Conservation (phyloP, 2,329 filamentous ascomycete species). For the Neonectria neomacrospora region DNA sequence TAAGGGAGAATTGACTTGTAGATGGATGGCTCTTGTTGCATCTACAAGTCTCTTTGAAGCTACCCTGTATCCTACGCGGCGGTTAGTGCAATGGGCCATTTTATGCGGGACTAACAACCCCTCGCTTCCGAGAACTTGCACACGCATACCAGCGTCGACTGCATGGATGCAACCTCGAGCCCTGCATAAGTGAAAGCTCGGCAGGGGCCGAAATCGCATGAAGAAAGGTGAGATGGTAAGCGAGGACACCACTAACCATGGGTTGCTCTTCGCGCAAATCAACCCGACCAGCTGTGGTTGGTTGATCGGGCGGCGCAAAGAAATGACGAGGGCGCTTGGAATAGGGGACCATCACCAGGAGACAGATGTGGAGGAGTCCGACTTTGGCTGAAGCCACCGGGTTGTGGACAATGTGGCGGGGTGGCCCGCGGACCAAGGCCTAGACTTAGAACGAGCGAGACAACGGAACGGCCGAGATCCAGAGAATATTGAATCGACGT, state of each 20-base stretch:
- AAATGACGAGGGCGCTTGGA: slow-evolving; percentile 33
- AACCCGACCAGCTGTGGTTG: slow-evolving; percentile 22
- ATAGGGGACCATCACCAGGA: slow-evolving; percentile 34
- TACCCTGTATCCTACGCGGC: neutral
- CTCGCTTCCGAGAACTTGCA: neutral
- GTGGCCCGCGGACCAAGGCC: slow-evolving; percentile 13
- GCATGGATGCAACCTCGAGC: neutral
- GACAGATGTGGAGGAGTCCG: slow-evolving; percentile 31
- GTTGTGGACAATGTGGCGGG: slow-evolving; percentile 32
- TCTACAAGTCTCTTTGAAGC: neutral
- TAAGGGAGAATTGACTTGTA: neutral
- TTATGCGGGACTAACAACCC: neutral
- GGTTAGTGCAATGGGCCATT: neutral
- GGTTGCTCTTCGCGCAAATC: slow-evolving; percentile 5
- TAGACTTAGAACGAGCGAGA: slow-evolving; percentile 2
- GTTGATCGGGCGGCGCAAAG: slow-evolving; percentile 24
- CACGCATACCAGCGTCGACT: neutral
- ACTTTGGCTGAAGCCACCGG: slow-evolving; percentile 32
- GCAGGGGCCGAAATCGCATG: slow-evolving; percentile 9
- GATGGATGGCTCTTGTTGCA: neutral
- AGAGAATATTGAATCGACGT: slow-evolving; percentile 8
- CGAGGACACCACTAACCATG: slow-evolving; percentile 18
- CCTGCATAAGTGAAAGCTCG: slow-evolving; percentile 1
- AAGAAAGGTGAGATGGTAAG: slow-evolving; percentile 1
- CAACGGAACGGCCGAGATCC: slow-evolving; percentile 9